Conservation (phyloP, 2,329 filamentous ascomycete genomes). For the Sporothrix protearum region DNA sequence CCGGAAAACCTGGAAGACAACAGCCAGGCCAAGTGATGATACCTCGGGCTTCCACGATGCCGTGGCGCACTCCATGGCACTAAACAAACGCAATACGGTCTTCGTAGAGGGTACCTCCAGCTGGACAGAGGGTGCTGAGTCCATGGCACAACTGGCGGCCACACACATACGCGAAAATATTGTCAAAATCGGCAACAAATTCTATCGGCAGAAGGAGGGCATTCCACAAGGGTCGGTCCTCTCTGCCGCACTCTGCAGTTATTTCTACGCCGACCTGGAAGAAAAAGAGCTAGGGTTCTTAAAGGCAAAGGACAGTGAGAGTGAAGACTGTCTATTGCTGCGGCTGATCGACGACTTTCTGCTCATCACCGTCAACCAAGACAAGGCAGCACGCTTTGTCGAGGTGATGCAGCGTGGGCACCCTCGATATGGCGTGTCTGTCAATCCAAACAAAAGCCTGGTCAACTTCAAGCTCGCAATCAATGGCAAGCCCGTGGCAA, state of each 20-base stretch:
- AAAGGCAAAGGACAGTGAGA: not conserved
- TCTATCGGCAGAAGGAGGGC: slow-evolving; percentile 79
- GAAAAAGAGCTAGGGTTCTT: slow-evolving; percentile 65
- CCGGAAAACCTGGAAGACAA: slow-evolving; percentile 46
- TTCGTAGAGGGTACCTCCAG: slow-evolving; percentile 69
- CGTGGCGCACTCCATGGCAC: slow-evolving; percentile 41
- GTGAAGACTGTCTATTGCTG: slow-evolving; percentile 61
- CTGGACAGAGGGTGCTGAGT: slow-evolving; percentile 52
- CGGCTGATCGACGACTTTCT: slow-evolving; percentile 91
- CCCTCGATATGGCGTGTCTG: slow-evolving; percentile 72
- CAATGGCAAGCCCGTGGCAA: slow-evolving; percentile 49
- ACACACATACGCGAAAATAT: slow-evolving; percentile 83
- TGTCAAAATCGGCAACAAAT: slow-evolving; percentile 82
- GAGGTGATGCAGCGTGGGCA: slow-evolving; percentile 75
- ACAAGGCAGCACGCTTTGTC: slow-evolving; percentile 69
- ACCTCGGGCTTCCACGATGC: slow-evolving; percentile 44
- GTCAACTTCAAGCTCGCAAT: slow-evolving; percentile 73
- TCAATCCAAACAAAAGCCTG: slow-evolving; percentile 75
- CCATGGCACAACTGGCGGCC: slow-evolving; percentile 65
- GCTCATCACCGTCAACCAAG: slow-evolving; percentile 68
- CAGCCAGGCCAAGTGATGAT: slow-evolving; percentile 46
- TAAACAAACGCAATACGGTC: slow-evolving; percentile 61
- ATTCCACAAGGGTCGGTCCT: slow-evolving; percentile 92
- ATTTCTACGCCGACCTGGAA: slow-evolving; percentile 92
- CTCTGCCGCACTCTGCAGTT: slow-evolving; percentile 84